Conservation (phyloP, 495 filamentous ascomycete species). For the Tuber calosporum region DNA sequence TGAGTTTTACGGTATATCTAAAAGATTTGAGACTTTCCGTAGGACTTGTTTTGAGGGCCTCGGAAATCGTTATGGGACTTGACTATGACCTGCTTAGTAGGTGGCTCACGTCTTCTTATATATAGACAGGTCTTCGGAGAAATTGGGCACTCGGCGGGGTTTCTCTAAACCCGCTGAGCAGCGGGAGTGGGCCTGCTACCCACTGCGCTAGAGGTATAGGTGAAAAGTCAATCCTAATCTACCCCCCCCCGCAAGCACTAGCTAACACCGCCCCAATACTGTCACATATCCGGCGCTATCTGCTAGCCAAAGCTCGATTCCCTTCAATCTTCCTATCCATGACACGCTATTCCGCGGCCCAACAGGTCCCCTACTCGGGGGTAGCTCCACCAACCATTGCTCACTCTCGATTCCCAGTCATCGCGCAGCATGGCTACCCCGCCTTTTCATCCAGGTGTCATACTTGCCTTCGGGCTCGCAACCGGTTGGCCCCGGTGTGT, state of each 20-base stretch:
- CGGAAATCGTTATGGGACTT: not conserved
- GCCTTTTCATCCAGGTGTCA: not conserved
- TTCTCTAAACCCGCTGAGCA: not conserved
- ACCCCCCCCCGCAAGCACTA: not conserved
- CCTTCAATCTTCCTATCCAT: not conserved
- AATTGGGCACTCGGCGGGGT: not conserved
- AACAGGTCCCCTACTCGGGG: not conserved
- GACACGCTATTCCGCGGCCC: not conserved
- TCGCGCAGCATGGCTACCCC: not conserved
- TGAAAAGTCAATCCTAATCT: not conserved
- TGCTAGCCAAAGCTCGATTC: not conserved
- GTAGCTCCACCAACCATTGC: not conserved
- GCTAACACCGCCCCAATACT: not conserved
- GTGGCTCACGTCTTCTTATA: not conserved
- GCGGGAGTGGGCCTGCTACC: not conserved
- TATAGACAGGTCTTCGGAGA: not conserved
- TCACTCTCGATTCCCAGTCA: not conserved
- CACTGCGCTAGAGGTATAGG: not conserved
- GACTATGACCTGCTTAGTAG: not conserved
- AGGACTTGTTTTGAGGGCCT: not conserved
- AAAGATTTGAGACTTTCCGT: not conserved
- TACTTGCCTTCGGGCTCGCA: not conserved
- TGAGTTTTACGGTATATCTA: not conserved
- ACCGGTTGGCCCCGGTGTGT: not conserved
- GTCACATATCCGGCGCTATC: not conserved